Percentiles rank a stretch among this genome's conserved stretches.
Evolutionary conservation across 176 grass and related monocot genomes (phyloP).

Genomic region (Bolboschoenus planiculmis): DNA sequence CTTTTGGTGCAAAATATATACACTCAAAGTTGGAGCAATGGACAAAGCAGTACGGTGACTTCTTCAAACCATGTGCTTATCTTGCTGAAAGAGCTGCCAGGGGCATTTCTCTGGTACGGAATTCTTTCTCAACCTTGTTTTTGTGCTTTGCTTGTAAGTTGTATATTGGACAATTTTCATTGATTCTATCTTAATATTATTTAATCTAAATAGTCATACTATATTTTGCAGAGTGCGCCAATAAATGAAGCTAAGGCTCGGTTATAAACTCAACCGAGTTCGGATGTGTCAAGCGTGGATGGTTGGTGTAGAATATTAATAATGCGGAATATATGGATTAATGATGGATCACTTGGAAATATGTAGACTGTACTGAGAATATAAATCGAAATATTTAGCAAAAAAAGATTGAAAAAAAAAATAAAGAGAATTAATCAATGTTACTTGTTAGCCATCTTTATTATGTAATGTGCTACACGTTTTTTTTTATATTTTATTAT

Average conservation of each 20-base stretch:
- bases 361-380: neutral
- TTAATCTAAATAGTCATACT: slow-evolving; percentile 9
- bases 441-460: neutral
- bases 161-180: neutral
- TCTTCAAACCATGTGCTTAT: slow-evolving; percentile 83
- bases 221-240: slow-evolving; percentile 53
- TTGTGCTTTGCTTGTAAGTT: neutral
- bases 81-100: slow-evolving; percentile 67
- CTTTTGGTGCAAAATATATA: slow-evolving; percentile 67
- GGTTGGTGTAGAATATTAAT: neutral
- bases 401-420: neutral
- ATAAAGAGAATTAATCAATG: neutral
- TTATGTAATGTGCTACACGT: neutral
- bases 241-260: slow-evolving; percentile 46
- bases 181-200: neutral
- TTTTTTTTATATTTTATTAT: neutral
- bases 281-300: neutral
- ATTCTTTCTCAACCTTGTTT: slow-evolving; percentile 1
- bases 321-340: neutral
- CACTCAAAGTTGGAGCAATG: slow-evolving; percentile 62
- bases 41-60: slow-evolving; percentile 56
- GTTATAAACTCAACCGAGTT: slow-evolving; percentile 24
- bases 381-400: neutral
- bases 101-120: slow-evolving; percentile 62
- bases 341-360: neutral